These are phyloP conservation scores for Cytospora leucostoma DNA, from an alignment of 2,329 filamentous ascomycete genomes.

Conservation along the genomic window DNA sequence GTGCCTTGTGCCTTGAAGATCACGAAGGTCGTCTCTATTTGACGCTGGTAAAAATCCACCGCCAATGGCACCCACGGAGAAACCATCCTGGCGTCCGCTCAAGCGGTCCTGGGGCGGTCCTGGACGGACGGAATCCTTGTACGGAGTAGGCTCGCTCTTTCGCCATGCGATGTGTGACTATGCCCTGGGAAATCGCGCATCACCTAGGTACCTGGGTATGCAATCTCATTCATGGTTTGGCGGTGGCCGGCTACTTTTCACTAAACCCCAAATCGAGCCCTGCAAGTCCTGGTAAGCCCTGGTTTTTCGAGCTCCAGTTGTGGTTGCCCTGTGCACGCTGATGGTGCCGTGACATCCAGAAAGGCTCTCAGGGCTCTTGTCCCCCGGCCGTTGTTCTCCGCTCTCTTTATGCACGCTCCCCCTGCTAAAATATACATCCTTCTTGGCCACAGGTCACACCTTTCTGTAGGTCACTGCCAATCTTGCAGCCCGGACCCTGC, in stretches of 20 bases:
- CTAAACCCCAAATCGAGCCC: background rate
- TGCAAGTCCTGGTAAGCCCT: background rate
- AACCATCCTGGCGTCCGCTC: slow-evolving; percentile 7
- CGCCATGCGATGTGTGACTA: slow-evolving; percentile 15
- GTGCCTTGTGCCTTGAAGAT: background rate
- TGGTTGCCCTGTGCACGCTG: background rate
- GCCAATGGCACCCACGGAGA: slow-evolving; percentile 14
- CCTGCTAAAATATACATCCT: slow-evolving; percentile 3
- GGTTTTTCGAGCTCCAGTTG: background rate
- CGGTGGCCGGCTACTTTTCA: background rate
- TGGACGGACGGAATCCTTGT: slow-evolving; percentile 16
- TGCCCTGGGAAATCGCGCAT: slow-evolving; percentile 21
- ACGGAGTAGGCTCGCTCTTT: slow-evolving; percentile 10
- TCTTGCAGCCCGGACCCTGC: slow-evolving; percentile 16
- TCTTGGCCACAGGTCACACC: background rate
- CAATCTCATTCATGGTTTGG: background rate
- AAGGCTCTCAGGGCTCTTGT: background rate
- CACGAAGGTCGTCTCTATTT: background rate
- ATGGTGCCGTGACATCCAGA: background rate
- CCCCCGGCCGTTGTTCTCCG: background rate
- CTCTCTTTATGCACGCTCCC: background rate
- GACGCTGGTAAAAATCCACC: slow-evolving; percentile 7
- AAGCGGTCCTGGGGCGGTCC: slow-evolving; percentile 9
- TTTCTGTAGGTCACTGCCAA: slow-evolving; percentile 17
- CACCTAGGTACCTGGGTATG: background rate